Base-by-base conservation (phyloP, 129 eudicot species). In the Deinandra increscens region DNA sequence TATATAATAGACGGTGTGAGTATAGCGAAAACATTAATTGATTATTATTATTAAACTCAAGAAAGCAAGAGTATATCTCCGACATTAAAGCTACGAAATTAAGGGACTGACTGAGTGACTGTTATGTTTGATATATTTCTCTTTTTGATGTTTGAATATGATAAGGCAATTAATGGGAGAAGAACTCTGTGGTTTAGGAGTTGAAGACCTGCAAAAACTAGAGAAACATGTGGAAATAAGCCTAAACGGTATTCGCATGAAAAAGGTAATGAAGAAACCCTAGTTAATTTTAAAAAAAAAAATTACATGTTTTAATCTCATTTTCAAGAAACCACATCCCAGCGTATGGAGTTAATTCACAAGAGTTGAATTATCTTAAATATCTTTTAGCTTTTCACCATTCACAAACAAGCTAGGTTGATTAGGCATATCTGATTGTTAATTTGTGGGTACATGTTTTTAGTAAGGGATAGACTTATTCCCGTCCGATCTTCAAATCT, bases 201-300 rank as follows among this genome's bases (percentile, higher is more conserved):
- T 84, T 54, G 78, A 78, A 69, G 90, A 82, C 66, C 84, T 89
- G 41, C 87, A 87, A 48, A 84, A 78, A 64, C 79, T 90, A 31
- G 97, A 90, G 68, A 90, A 66, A 75, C 91, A 87, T 56, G 75
- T 90, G 72, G 89, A 85, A 79, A 76, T 46, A 70, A 87, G 95
- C 69, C 81, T 90, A 69, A 82, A 71, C 64, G 80, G 87, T 33
- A 80, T 90, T 75, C 87, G 85, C 55, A 71, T 69, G 74, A 87
- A 80, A 45, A 90, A 90, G 91, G 97, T 84, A 42, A 72, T 45
- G 31, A 72, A 31, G 60, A 19, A 72, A 41, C 17, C 26, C 64
- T 65, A 63, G 31, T 26, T n/a, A n/a, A n/a, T n/a, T n/a, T n/a
- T n/a, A n/a, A n/a, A n/a, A n/a, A n/a, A n/a, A n/a, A n/a, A n/a